phyloP scores from a whole-genome alignment of 108 stramenopile genomes.

The Pseudonitzschia multistriata region DNA sequence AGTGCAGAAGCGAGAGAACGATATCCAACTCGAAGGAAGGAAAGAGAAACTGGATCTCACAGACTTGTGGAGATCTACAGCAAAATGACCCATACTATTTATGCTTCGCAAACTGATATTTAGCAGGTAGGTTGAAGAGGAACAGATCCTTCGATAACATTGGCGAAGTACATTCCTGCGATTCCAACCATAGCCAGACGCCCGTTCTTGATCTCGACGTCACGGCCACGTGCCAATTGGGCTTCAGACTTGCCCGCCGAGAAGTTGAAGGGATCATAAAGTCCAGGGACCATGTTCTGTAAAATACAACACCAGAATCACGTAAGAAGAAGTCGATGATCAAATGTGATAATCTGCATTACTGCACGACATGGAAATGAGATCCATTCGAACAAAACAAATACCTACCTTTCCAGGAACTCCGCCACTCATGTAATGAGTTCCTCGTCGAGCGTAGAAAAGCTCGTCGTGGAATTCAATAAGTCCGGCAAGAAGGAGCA shows the following conservation, averaged over 20 bases:
- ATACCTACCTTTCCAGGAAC: conserved; percentile 68
- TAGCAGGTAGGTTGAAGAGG: conserved; percentile 59
- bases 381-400: neutral
- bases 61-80: neutral
- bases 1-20: neutral
- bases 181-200: conserved; percentile 84
- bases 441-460: conserved; percentile 55
- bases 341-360: neutral
- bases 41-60: conserved; percentile 5
- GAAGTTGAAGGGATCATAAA: conserved; percentile 72
- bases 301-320: neutral
- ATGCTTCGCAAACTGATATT: neutral
- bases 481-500: conserved; percentile 77
- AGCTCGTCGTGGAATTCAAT: conserved; percentile 81
- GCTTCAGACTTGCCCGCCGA: conserved; percentile 58
- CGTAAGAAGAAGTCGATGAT: neutral
- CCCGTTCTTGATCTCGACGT: conserved; percentile 79
- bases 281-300: conserved; percentile 81
- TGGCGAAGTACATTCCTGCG: conserved; percentile 65
- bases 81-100: neutral
- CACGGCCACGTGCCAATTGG: conserved; percentile 63
- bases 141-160: conserved; percentile 63
- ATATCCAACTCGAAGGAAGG: neutral
- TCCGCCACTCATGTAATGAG: conserved; percentile 77
- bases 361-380: neutral